Evolutionary conservation across 306 rosid genomes (phyloP).

Genomic region (Cicer judaicum): DNA sequence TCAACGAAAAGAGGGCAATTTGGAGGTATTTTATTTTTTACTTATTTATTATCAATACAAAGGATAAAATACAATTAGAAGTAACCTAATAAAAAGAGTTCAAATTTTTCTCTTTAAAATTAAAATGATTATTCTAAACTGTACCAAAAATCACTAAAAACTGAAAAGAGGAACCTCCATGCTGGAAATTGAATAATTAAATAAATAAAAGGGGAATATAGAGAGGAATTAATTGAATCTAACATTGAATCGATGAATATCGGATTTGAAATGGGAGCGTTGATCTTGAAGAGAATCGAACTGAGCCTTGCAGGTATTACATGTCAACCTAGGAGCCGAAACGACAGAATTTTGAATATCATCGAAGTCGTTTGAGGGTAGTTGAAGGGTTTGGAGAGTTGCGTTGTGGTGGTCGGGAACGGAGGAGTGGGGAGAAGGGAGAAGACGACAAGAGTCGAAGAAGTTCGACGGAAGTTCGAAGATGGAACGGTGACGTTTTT

Average conservation of each 20-base stretch:
- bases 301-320: slow-evolving; percentile 84
- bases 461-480: slow-evolving; percentile 65
- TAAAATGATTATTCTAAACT: not conserved
- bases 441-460: slow-evolving; percentile 68
- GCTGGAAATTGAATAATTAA: not conserved
- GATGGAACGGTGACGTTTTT: slow-evolving; percentile 69
- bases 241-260: slow-evolving; percentile 95
- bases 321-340: slow-evolving; percentile 63
- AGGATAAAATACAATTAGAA: slow-evolving; percentile 5
- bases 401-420: slow-evolving; percentile 44
- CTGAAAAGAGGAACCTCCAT: not conserved
- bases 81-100: not conserved
- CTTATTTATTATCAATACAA: too few species aligned
- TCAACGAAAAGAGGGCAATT: not conserved
- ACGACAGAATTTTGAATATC: slow-evolving; percentile 48
- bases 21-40: not conserved
- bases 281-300: slow-evolving; percentile 91
- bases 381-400: slow-evolving; percentile 48
- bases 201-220: not conserved
- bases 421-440: slow-evolving; percentile 63
- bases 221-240: slow-evolving; percentile 4
- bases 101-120: not conserved
- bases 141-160: not conserved
- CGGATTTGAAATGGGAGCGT: slow-evolving; percentile 96
- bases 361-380: slow-evolving; percentile 40